These are phyloP conservation scores for Podochytrium sp. DNA, from an alignment of 192 early-diverging fungal genomes.

Conservation along the genomic window DNA sequence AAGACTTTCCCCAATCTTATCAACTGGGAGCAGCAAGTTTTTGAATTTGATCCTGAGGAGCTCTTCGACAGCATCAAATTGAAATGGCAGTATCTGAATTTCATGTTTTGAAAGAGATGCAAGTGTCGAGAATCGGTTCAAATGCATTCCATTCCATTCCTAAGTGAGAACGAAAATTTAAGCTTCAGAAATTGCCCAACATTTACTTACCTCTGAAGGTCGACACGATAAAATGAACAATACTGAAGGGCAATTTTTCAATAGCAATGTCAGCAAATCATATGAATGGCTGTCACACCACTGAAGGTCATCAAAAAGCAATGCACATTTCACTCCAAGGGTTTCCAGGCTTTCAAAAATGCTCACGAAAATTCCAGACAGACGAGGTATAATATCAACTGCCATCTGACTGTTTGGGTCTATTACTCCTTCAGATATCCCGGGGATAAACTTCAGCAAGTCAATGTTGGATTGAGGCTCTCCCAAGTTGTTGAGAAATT, in stretches of 20 bases:
- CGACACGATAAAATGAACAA: constrained; percentile 16
- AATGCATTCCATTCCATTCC: constrained; percentile 15
- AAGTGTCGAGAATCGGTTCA: background rate
- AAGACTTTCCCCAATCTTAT: background rate
- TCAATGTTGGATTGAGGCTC: constrained; percentile 27
- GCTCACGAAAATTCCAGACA: constrained; percentile 9
- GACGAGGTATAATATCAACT: constrained; percentile 17
- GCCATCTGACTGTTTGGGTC: constrained; percentile 8
- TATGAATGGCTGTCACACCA: constrained; percentile 31
- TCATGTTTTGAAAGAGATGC: constrained; percentile 7
- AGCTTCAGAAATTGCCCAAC: background rate
- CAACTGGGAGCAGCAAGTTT: background rate
- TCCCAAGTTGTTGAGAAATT: constrained; percentile 11
- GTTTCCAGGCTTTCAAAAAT: constrained; percentile 11
- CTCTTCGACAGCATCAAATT: constrained; percentile 8
- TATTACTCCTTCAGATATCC: background rate
- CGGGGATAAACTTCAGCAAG: constrained; percentile 16
- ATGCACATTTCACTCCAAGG: background rate
- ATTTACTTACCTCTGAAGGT: constrained; percentile 13
- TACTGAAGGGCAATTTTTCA: constrained; percentile 16
- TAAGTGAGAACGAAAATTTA: background rate
- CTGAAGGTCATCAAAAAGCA: constrained; percentile 33
- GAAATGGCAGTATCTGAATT: constrained; percentile 8
- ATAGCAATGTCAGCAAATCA: constrained; percentile 13
- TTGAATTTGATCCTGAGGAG: constrained; percentile 8